Evolutionary conservation across 73 alveolate genomes (phyloP), one percentile per base, ranked within the genome.

Genomic region (Diophrys sp.): DNA sequence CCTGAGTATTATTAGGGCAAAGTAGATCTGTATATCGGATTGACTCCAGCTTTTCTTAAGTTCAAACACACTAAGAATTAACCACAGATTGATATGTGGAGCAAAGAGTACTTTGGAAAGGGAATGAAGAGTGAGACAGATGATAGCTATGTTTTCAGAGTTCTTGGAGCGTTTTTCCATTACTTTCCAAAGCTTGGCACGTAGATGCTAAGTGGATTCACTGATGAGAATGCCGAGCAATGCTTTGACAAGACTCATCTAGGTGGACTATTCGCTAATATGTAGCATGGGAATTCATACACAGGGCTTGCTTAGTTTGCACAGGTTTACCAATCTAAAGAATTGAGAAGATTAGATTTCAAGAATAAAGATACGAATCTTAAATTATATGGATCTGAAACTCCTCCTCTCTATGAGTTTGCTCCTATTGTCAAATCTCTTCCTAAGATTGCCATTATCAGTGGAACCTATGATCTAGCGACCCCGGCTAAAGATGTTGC

Each of bases 1-100:
- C 72, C 72, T 11, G 72, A 62, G 72, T 62, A 11, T 14, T 62
- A 23, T 25, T 11, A 62, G n/a, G 72, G n/a, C 8, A 62, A 62
- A n/a, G 72, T 62, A 23, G 29, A 25, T 2, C 29, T 62, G 2
- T 62, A 23, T 62, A 2, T 62, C 5, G 72, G 33, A 23, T 11
- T 62, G 14, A 25, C 72, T 62, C 72, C 72, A 62, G 30, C 72
- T 11, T 44, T 44, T 18, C 18, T 44, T 11, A 44, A 18, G 18
- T 44, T 44, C 62, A 44, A 44, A 18, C 62, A 44, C 62, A 44
- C 62, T 11, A 44, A 5, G 18, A 44, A 44, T 44, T 44, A 44
- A 44, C n/a, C 62, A 11, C 62, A 44, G 18, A 44, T 44, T 44
- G 62, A 44, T 11, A 44, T 44, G 62, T 44, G 62, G 62, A 11